A percentile compares a stretch with the other conserved stretches of the same genome.
These are phyloP conservation scores for Massarina eburnea DNA, from an alignment of 2,329 filamentous ascomycete species.

Conservation along the genomic window DNA sequence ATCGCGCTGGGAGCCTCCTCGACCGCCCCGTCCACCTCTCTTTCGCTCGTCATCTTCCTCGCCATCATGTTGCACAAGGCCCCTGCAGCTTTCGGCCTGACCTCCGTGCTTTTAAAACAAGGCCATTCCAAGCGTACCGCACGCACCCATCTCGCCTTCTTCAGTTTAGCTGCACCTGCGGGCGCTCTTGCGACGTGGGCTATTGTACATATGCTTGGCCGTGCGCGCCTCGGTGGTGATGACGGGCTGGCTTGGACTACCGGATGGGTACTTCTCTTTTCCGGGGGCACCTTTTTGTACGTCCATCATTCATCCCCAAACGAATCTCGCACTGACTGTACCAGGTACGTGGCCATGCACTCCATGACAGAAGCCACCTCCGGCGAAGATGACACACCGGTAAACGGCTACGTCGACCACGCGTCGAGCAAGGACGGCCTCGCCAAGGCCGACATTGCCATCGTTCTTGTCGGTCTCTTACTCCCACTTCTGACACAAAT, in stretches of 20 bases:
- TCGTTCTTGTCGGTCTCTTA: conserved; percentile 73
- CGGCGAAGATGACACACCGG: conserved; percentile 34
- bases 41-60: conserved; percentile 90
- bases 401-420: conserved; percentile 55
- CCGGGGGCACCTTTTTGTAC: conserved; percentile 92
- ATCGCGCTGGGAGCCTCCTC: conserved; percentile 92
- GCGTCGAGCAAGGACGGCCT: conserved; percentile 55
- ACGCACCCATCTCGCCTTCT: conserved; percentile 81
- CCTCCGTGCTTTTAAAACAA: conserved; percentile 85
- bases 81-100: conserved; percentile 91
- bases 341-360: conserved; percentile 97
- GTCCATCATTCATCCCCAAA: conserved; percentile 35
- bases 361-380: conserved; percentile 81
- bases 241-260: conserved; percentile 80
- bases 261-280: conserved; percentile 91
- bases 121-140: conserved; percentile 85
- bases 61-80: conserved; percentile 98
- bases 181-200: conserved; percentile 85
- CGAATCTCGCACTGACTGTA: background rate
- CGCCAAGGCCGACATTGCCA: conserved; percentile 57
- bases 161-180: conserved; percentile 85
- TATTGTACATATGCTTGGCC: conserved; percentile 72
- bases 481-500: conserved; percentile 76
- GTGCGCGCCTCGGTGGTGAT: conserved; percentile 59
- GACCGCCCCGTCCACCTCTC: conserved; percentile 57